Percentiles rank a stretch among this genome's conserved stretches.
Evolutionary conservation across 768 basidiomycete genomes (phyloP).

Genomic region (Termitomyces eurrhizus): DNA sequence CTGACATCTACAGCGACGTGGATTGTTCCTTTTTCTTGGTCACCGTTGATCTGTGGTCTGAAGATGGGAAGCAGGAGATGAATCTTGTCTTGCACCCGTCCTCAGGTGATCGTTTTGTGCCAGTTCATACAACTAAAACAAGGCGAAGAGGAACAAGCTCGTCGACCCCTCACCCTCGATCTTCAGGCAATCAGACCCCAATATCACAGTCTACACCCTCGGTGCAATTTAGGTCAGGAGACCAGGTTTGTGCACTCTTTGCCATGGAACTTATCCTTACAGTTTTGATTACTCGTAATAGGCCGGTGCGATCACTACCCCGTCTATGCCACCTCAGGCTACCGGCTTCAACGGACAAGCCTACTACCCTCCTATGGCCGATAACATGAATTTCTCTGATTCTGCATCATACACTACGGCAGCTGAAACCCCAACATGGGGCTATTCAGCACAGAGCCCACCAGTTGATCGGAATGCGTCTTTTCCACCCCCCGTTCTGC

Average conservation of each 20-base stretch:
- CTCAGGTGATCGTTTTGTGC: constrained; percentile 70
- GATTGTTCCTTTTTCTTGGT: constrained; percentile 88
- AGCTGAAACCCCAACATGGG: constrained; percentile 51
- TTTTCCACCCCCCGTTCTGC: constrained; percentile 47
- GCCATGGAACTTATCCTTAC: constrained; percentile 6
- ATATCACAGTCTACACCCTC: constrained; percentile 45
- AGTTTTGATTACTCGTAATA: constrained; percentile 11
- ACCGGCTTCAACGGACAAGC: constrained; percentile 36
- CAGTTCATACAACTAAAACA: constrained; percentile 39
- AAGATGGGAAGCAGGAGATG: constrained; percentile 76
- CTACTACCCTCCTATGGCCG: constrained; percentile 42
- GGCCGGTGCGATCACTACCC: constrained; percentile 24
- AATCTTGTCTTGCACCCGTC: constrained; percentile 89
- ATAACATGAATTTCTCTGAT: constrained; percentile 37
- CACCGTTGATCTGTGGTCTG: constrained; percentile 91
- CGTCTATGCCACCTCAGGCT: constrained; percentile 38
- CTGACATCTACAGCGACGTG: constrained; percentile 53
- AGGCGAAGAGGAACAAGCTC: constrained; percentile 39
- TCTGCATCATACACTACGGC: constrained; percentile 36
- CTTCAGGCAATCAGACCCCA: constrained; percentile 44
- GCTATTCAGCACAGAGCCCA: constrained; percentile 40
- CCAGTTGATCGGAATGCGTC: constrained; percentile 41
- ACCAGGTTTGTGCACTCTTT: constrained; percentile 36
- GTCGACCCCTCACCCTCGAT: constrained; percentile 29
- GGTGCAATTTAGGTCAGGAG: constrained; percentile 37